Percentiles rank a stretch among this genome's conserved stretches.
These are phyloP conservation scores for Gloeopeniophorella convolvens DNA, from an alignment of 768 basidiomycete genomes.

Conservation along the genomic window DNA sequence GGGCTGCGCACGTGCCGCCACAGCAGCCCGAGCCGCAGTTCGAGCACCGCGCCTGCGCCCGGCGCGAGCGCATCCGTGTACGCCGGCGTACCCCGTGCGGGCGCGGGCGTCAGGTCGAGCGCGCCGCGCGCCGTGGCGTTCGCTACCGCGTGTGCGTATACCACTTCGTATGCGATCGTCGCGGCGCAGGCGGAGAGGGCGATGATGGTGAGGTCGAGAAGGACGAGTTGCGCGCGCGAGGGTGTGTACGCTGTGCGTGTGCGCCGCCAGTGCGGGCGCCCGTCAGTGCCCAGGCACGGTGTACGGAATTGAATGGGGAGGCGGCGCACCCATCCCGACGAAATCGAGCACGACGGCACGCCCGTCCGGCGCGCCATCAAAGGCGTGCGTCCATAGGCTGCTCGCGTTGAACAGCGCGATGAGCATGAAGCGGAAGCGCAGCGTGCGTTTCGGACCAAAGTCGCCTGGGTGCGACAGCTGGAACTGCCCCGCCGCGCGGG, in stretches of 20 bases:
- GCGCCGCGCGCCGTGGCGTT: slow-evolving; percentile 25
- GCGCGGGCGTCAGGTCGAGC: slow-evolving; percentile 33
- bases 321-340: slow-evolving; percentile 61
- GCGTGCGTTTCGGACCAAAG: slow-evolving; percentile 53
- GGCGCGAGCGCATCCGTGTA: slow-evolving; percentile 8
- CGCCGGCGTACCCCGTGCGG: slow-evolving; percentile 26
- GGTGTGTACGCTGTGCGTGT: slow-evolving; percentile 37
- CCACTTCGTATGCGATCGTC: slow-evolving; percentile 63
- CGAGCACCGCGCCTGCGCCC: slow-evolving; percentile 36
- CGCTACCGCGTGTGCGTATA: slow-evolving; percentile 36
- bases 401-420: slow-evolving; percentile 52
- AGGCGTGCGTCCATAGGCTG: slow-evolving; percentile 56
- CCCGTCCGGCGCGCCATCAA: slow-evolving; percentile 46
- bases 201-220: slow-evolving; percentile 63
- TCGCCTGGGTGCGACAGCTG: slow-evolving; percentile 64
- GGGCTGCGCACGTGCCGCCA: slow-evolving; percentile 53
- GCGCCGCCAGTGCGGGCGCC: background rate
- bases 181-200: slow-evolving; percentile 59
- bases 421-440: slow-evolving; percentile 61
- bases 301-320: background rate
- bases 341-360: slow-evolving; percentile 69
- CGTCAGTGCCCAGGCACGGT: background rate
- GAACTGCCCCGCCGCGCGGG: slow-evolving; percentile 54
- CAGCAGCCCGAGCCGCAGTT: slow-evolving; percentile 51
- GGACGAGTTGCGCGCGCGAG: slow-evolving; percentile 58